Evolutionary conservation across 1,284 basidiomycete species (phyloP), one percentile per base, ranked within the genome.

Genomic region (Cerrena zonata): DNA sequence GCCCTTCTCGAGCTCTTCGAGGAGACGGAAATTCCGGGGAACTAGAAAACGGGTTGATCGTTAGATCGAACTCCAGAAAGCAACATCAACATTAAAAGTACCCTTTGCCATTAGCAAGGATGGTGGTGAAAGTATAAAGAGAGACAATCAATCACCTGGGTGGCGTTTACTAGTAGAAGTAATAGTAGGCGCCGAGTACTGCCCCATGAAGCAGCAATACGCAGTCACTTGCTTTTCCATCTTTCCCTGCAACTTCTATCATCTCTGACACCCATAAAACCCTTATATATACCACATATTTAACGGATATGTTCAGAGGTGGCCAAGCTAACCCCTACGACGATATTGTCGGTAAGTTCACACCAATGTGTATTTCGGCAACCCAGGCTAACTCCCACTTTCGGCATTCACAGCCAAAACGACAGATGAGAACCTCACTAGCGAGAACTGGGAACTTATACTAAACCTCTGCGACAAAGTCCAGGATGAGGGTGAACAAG

Each of bases 1-100:
- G 61, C 96, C 95, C 73, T 98, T 98, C 74, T 99, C 95, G 59
- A 99, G 88, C 76, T 99, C 94, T 70, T 97, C 94, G 45, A 97
- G 81, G 40, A 99, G 84, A 51, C 92, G 82, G 75, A 99, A 99
- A 72, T 94, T 97, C 64, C 95, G 81, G 37, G 95, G 95, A 55
- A 98, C 95, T 98, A 57, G 4, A 5, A 15, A 5, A 40, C 24
- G 13, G 40, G 30, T 34, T 21, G 36, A 26, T 23, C 27, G 30
- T 24, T n/a, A 36, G 23, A 50, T 39, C 27, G 22, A 19, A 25
- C 21, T 12, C 5, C 23, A 22, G 19, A 38, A 12, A 19, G 12
- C 22, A 21, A 18, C 10, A 45, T 45, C 37, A 45, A 38, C 7
- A 22, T 41, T 15, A 21, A 19, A 53, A 61, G 51, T 59, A 84